Evolutionary conservation across 2,329 filamentous ascomycete species (phyloP), one percentile per base, ranked within the genome.

Genomic region (Botrytis squamosa): DNA sequence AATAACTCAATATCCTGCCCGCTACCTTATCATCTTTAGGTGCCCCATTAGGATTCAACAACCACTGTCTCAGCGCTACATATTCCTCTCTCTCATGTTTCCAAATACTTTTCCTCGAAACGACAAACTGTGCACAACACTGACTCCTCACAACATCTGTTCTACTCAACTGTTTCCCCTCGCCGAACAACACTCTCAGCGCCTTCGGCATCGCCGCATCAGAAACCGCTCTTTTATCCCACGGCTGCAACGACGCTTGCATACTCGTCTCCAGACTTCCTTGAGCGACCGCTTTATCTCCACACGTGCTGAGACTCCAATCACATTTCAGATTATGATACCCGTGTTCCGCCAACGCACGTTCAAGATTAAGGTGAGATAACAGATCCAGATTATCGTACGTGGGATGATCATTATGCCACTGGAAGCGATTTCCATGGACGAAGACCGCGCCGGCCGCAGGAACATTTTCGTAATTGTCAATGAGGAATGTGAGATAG

Each of bases 91-190:
- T 81, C 0, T 83, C 82, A 79, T 88, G 85, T 74, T 84, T 83
- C 79, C 83, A 84, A 29, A 88, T 83, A 29, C 83, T 82, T 20
- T 85, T 82, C 8, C 85, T 80, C 4, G 84, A 82, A 36, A 88
- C 86, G 20, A 85, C 86, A 78, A 88, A 89, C 75, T 88, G 88
- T 18, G 87, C 87, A 80, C 87, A 89, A 78, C 87, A 89, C 79
- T 87, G 84, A 62, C 84, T 81, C 72, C 84, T 78, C 75, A 86
- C 52, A 73, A 84, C 78, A 83, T 86, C 78, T 80, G 82, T 79
- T 76, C 84, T 76, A 77, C 83, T 83, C 73, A 85, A 77, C 22
- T 82, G 79, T 63, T 82, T 81, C n/a, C 81, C 81, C 20, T 79
- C 80, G 29, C 81, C 81, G 72, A 83, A 85, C 8, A 85, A 69